phyloP scores from a whole-genome alignment of 306 rosid genomes.

The Mucuna pruriens region DNA sequence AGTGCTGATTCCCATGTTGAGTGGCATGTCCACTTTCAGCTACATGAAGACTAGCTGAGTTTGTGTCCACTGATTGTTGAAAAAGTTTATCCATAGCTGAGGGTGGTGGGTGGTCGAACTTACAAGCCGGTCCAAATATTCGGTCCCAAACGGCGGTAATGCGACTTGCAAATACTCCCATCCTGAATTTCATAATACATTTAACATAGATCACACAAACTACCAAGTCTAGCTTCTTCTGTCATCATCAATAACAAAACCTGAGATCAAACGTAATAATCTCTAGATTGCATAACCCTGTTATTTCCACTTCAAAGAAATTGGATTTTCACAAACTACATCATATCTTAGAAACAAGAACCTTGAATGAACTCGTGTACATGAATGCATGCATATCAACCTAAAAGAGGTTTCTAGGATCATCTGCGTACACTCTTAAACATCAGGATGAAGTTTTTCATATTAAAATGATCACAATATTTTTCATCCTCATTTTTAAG shows the following conservation, averaged over 20 bases:
- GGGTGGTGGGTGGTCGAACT: constrained; percentile 64
- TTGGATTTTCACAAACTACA: background rate
- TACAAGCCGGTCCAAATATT: constrained; percentile 90
- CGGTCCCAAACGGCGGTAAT: constrained; percentile 87
- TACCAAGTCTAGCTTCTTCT: no score
- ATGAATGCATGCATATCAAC: background rate
- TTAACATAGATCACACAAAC: background rate
- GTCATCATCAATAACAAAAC: no score
- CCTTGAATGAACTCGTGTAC: background rate
- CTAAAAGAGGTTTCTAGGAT: background rate
- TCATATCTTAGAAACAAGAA: background rate
- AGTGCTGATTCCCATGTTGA: constrained; percentile 47
- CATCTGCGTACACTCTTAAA: background rate
- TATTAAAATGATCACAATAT: no score
- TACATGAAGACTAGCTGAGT: constrained; percentile 43
- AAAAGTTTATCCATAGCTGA: constrained; percentile 49
- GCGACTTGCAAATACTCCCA: constrained; percentile 68
- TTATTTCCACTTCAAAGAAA: background rate
- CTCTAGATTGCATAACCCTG: background rate
- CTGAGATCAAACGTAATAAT: constrained; percentile 19
- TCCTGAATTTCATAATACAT: constrained; percentile 59
- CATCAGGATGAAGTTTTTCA: background rate
- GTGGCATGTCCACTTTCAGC: constrained; percentile 54
- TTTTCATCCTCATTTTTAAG: background rate
- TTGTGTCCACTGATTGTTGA: constrained; percentile 47